Evolutionary conservation across 2,329 filamentous ascomycete species (phyloP), one percentile per base, ranked within the genome.

Genomic region (Trichophyton simii): DNA sequence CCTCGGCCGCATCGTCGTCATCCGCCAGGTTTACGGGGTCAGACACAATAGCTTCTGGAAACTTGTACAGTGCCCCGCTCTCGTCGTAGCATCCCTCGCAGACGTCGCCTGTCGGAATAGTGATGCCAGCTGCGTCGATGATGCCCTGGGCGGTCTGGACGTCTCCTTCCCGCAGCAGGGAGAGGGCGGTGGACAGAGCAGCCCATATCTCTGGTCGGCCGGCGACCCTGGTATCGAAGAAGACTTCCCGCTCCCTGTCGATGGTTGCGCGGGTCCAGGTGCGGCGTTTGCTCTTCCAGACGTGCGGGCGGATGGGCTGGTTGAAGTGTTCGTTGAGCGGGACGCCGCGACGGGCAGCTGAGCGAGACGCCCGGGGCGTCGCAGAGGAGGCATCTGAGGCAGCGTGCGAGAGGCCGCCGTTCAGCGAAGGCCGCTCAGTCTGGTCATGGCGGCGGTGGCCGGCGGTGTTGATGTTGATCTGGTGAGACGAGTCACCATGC

Each of bases 161-260:
- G 18, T 82, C 79, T 0, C 80, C 77, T 9, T 80, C 79, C 76
- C 87, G 87, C 64, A 96, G 72, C 5, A 88, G 76, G 63, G 87
- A 82, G 18, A 90, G 79, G 0, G 86, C 87, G 0, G 84, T 77
- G 54, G 81, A 81, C 13, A 96, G 73, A 0, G 88, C 86, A 67
- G 83, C 83, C 92, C 92, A 97, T 28, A 94, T 82, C 72, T 96
- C 89, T 3, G 80, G 69, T 3, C 84, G 81, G 1, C 90, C 90
- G 0, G 87, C 88, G 15, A 95, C 89, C 55, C 90, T 80, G 1
- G 91, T 96, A 64, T 96, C 91, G 73, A 95, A 97, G 78, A 95
- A 96, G 64, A 90, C 90, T 57, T 76, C 77, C 57, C 92, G 83
- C 75, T 96, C 89, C 36, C 79, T 80, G 62, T 84, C 82, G 1